Base-by-base conservation (phyloP, 1,139 yeast genomes). In the Magnusiomyces clavatus region DNA sequence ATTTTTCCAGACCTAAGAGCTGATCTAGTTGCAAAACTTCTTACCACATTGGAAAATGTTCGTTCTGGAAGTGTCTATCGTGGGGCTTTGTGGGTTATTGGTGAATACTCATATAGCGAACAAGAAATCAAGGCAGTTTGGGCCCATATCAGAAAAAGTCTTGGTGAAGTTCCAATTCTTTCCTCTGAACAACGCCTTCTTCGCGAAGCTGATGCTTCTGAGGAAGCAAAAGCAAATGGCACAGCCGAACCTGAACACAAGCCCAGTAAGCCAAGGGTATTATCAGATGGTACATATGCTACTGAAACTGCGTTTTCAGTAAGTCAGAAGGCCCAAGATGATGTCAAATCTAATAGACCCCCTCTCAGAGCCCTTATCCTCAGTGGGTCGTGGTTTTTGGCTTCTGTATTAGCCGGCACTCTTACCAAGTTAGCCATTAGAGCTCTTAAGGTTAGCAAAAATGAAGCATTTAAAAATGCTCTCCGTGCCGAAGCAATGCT, bases 221-320 rank as follows among this genome's bases (percentile, higher is more conserved):
- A 65, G 4, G 69, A 66, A 20, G 2, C 46, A 2, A 8, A 29
- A 13, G 59, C 54, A 1, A 61, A 57, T 8, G 69, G 63, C 6
- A 65, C 61, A n/a, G 61, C 63, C 29, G 64, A 58, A 39, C 65
- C 67, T 35, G 69, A 69, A 51, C 69, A 74, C 42, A 70, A 70
- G 56, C 73, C 77, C 50, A 35, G 40, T 34, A 88, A 87, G 49
- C 96, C 97, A 36, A 82, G 85, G 57, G 84, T 94, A 53, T 77
- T 92, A 58, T 96, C 98, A 19, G 99, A 94, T 71, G 99, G 99
- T 61, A 94, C 99, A 1, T 94, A 94, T 71, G 98, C 98, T 35
- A 86, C 97, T 36, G 98, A 94, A 69, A 83, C 82, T 61, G 97
- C 97, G 0, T 76, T 88, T 55, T 81, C 86, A 4, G 42, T 31